Evolutionary conservation across 768 basidiomycete species (phyloP).

Genomic region (Russula earlei): DNA sequence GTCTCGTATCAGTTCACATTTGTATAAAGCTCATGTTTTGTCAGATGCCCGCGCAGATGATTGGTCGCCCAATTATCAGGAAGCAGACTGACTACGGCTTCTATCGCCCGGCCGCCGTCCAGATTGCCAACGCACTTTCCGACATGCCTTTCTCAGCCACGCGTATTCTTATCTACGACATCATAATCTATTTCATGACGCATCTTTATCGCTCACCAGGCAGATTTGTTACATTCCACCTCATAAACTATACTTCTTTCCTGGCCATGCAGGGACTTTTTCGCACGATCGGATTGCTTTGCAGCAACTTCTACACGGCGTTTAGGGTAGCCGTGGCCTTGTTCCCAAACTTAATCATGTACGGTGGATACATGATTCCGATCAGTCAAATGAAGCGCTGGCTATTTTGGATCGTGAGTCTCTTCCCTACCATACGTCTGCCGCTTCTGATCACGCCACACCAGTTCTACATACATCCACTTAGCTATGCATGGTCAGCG

Average conservation of each 20-base stretch:
- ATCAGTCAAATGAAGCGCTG: conserved; percentile 66
- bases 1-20: background rate
- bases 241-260: conserved; percentile 56
- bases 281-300: conserved; percentile 57
- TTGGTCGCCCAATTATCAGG: conserved; percentile 67
- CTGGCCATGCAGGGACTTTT: conserved; percentile 82
- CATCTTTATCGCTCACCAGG: conserved; percentile 35
- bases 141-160: conserved; percentile 63
- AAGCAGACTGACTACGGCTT: conserved; percentile 60
- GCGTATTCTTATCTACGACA: conserved; percentile 50
- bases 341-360: conserved; percentile 68
- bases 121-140: conserved; percentile 56
- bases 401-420: conserved; percentile 77
- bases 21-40: conserved; percentile 29
- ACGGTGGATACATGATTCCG: conserved; percentile 63
- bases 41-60: conserved; percentile 67
- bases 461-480: conserved; percentile 76
- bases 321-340: conserved; percentile 35
- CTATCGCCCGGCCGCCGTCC: conserved; percentile 57
- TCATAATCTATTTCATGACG: conserved; percentile 64
- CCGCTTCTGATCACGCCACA: conserved; percentile 19
- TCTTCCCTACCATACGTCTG: background rate
- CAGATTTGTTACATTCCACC: conserved; percentile 52
- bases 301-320: conserved; percentile 43
- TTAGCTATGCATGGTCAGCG: conserved; percentile 48